These are phyloP conservation scores for Pistacia vera DNA, from an alignment of 345 rosid genomes.

Conservation along the genomic window DNA sequence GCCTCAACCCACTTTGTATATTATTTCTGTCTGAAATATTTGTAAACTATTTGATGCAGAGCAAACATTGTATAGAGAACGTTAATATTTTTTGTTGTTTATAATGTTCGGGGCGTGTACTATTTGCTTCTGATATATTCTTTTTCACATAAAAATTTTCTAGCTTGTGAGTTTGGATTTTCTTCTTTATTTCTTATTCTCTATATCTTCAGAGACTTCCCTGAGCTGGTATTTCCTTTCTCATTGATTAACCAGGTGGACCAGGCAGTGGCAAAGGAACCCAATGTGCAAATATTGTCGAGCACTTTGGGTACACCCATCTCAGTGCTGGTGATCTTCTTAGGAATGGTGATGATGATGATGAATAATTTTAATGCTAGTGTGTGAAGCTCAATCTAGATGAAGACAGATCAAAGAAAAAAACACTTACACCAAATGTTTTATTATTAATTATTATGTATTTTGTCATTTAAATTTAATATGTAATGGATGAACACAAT, in stretches of 20 bases:
- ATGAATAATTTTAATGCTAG: too few species aligned
- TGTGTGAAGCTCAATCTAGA: too few species aligned
- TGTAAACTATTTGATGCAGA: not conserved
- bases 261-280: slow-evolving; percentile 30
- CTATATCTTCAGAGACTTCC: not conserved
- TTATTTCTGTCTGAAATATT: not conserved
- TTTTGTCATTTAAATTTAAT: too few species aligned
- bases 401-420: too few species aligned
- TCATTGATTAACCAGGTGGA: slow-evolving; percentile 60
- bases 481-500: too few species aligned
- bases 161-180: not conserved
- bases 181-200: slow-evolving; percentile 5
- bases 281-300: slow-evolving; percentile 67
- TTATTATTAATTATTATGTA: too few species aligned
- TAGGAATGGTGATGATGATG: slow-evolving; percentile 16
- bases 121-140: not conserved
- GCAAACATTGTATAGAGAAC: not conserved
- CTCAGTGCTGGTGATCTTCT: slow-evolving; percentile 90
- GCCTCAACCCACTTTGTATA: not conserved
- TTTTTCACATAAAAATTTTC: not conserved
- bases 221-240: not conserved
- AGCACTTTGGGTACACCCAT: slow-evolving; percentile 73
- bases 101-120: not conserved
- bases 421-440: too few species aligned
- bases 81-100: not conserved